Conservation (phyloP, 805 yeast genomes). For the Tetrapisispora phaffii region DNA sequence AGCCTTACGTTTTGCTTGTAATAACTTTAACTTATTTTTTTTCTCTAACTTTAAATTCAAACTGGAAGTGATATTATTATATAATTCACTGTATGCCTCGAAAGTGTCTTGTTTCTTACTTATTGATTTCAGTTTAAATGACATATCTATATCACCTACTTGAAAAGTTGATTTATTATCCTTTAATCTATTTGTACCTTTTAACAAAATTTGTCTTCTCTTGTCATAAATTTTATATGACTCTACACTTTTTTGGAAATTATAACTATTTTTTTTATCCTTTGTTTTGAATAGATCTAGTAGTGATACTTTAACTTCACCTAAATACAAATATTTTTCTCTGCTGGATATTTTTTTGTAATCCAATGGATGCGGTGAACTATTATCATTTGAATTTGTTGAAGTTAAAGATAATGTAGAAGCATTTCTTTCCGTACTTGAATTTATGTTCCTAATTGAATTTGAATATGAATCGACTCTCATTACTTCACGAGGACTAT, state of each 20-base stretch:
- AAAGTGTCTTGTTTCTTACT: constrained; percentile 12
- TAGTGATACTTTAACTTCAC: constrained; percentile 24
- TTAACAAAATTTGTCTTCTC: constrained; percentile 4
- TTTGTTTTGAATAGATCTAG: constrained; percentile 19
- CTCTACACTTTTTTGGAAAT: constrained; percentile 11
- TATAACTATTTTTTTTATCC: constrained; percentile 12
- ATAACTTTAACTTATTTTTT: constrained; percentile 1
- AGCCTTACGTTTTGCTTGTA: not conserved
- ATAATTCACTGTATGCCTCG: constrained; percentile 19
- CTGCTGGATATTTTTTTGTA: not conserved
- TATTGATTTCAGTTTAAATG: constrained; percentile 12
- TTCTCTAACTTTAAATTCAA: not conserved
- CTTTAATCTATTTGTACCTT: constrained; percentile 1
- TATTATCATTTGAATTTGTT: constrained; percentile 1
- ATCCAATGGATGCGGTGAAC: not conserved
- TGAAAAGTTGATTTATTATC: constrained; percentile 3
- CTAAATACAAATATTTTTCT: constrained; percentile 21
- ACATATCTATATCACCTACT: constrained; percentile 22
- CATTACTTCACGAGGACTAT: not conserved
- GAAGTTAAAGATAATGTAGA: constrained; percentile 1
- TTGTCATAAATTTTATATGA: constrained; percentile 25
- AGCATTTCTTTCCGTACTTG: not conserved
- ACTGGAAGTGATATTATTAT: constrained; percentile 6
- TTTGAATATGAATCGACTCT: not conserved
- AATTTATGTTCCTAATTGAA: not conserved